Evolutionary conservation across 352 stramenopile genomes (phyloP), one percentile per base, ranked within the genome.

Genomic region (Phytophthora palmivora): DNA sequence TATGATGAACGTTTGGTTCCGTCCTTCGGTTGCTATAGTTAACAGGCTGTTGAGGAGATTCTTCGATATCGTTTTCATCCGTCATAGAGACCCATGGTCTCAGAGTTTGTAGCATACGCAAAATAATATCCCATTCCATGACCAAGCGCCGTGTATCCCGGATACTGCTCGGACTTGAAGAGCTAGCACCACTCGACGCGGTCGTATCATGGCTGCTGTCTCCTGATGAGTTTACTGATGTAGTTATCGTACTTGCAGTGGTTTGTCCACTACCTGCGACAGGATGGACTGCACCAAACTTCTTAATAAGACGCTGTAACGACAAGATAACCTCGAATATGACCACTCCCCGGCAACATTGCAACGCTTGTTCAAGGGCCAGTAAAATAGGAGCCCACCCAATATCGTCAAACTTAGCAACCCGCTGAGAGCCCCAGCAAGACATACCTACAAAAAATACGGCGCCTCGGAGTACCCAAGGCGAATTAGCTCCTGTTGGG

Each of bases 381-480:
- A 91, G 45, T 5, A 96, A 60, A 26, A 95, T 82, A 10, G 87
- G 80, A 3, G 73, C 73, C 84, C 85, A 94, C 50, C 84, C 81
- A 50, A 92, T 77, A 37, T 91, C 70, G 16, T 94, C 84, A 48
- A 96, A 79, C 50, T 76, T 84, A 4, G 72, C 61, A 0, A 95
- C 74, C 16, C 87, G 84, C 45, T 96, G 87, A 12, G 84, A 94
- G 3, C 88, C 88, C 88, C 88, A 96, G 32, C 83, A 93, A 14
- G 87, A 95, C 88, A 96, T 96, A 2, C 87, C 88, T 4, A 96
- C 66, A 58, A 94, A 96, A 65, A 95, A 96, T 11, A 96, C 85
- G 0, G 87, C 86, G 0, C 88, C 88, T 44, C 88, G 80, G 0
- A 92, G 67, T n/a, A 93, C 82, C 80, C 79, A 92, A 43, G 85